Conservation (phyloP, 805 yeast species). For the Wickerhamomyces strasburgensis region DNA sequence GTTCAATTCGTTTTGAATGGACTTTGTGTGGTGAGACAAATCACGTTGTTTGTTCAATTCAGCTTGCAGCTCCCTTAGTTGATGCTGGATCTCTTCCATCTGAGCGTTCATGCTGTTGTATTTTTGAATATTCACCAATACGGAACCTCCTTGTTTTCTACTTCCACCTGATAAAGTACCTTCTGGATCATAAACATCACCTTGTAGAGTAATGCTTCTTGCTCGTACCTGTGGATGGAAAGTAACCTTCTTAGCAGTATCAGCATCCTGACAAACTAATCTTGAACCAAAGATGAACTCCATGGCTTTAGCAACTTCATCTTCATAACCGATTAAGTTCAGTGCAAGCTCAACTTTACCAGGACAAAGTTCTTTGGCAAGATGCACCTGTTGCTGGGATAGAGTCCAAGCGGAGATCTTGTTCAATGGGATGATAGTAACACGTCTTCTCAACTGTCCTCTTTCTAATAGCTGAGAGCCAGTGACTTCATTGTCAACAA, state of each 20-base stretch:
- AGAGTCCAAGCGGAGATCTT: conserved; percentile 65
- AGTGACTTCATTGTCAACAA: conserved; percentile 80
- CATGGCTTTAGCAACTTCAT: conserved; percentile 75
- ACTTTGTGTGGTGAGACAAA: conserved; percentile 44
- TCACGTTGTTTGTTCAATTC: conserved; percentile 39
- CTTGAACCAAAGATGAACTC: conserved; percentile 86
- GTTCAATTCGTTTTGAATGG: conserved; percentile 54
- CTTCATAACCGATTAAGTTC: conserved; percentile 69
- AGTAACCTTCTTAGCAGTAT: conserved; percentile 83
- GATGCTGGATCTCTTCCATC: conserved; percentile 36
- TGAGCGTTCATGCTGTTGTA: conserved; percentile 43
- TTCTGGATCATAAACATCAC: conserved; percentile 93
- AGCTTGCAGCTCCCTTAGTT: conserved; percentile 35
- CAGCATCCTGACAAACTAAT: conserved; percentile 82
- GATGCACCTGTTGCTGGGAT: conserved; percentile 43
- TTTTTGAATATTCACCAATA: conserved; percentile 61
- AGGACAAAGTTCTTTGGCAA: conserved; percentile 77
- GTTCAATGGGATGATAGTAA: conserved; percentile 88
- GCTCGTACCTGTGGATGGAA: conserved; percentile 77
- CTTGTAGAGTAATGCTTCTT: conserved; percentile 83
- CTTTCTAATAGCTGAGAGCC: conserved; percentile 79
- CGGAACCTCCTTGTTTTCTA: conserved; percentile 51
- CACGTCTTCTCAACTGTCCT: conserved; percentile 75
- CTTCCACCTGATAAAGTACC: conserved; percentile 98
- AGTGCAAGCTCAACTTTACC: conserved; percentile 86